Percentiles rank a stretch among this genome's conserved stretches.
phyloP scores from a whole-genome alignment of 2,329 filamentous ascomycete species.

The Colletotrichum orbiculare region DNA sequence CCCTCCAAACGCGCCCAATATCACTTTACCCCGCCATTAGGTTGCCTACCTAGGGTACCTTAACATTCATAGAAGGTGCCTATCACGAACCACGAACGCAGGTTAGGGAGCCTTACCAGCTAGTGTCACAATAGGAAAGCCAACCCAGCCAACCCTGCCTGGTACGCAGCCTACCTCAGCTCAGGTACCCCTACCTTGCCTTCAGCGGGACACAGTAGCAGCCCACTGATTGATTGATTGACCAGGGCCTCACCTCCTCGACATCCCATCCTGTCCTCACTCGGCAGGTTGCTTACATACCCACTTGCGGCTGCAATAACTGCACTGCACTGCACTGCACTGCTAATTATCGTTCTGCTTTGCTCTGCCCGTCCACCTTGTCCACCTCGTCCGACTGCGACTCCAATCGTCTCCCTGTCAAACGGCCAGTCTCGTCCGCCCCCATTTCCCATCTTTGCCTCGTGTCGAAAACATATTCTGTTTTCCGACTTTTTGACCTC shows the following conservation, averaged over 20 bases:
- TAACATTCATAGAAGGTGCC: no score
- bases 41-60: no score
- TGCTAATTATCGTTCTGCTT: no score
- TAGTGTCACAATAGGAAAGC: neutral
- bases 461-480: neutral
- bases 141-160: neutral
- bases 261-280: neutral
- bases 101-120: no score
- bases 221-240: neutral
- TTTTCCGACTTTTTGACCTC: neutral
- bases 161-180: neutral
- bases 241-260: no score
- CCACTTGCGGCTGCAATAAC: neutral
- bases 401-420: slow-evolving; percentile 4
- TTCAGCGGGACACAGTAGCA: no score
- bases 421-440: neutral
- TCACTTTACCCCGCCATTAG: slow-evolving; percentile 24
- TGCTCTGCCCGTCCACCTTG: neutral
- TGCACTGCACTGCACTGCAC: no score
- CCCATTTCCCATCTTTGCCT: neutral
- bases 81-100: no score
- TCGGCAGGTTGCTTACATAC: slow-evolving; percentile 18
- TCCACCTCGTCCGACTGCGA: slow-evolving; percentile 12
- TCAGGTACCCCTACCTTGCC: no score
- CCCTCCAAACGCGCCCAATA: slow-evolving; percentile 24